These are phyloP conservation scores for Amanita polypyramis DNA, from an alignment of 768 basidiomycete species.

Conservation along the genomic window DNA sequence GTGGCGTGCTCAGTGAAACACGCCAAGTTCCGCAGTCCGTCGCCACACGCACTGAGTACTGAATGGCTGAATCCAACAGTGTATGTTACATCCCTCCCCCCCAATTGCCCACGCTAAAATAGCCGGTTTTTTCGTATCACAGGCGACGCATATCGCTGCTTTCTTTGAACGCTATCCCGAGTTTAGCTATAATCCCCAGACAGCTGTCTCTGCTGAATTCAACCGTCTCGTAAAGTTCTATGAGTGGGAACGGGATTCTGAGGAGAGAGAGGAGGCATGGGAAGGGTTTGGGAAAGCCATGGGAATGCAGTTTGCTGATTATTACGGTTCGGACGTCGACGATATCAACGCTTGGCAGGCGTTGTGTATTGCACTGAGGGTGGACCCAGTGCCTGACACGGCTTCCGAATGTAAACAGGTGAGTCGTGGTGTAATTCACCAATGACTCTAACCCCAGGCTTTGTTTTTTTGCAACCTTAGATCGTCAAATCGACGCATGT, in stretches of 20 bases:
- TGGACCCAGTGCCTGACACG: conserved; percentile 1
- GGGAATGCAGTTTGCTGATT: background rate
- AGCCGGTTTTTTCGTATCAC: no score
- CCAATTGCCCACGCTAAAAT: no score
- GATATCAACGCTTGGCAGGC: conserved; percentile 1
- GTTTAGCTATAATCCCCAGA: background rate
- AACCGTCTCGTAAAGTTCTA: background rate
- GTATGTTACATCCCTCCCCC: no score
- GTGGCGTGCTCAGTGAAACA: no score
- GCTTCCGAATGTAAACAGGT: background rate
- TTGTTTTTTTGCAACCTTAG: no score
- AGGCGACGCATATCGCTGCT: background rate
- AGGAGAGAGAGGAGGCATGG: background rate
- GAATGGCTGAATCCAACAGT: no score
- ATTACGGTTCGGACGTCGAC: background rate
- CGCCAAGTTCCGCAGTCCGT: no score
- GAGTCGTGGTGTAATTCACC: no score
- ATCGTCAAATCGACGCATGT: conserved; percentile 4
- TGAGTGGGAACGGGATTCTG: background rate
- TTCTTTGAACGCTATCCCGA: background rate
- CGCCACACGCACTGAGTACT: no score
- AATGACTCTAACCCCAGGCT: no score
- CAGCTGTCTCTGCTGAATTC: background rate
- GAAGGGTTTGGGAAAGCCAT: background rate
- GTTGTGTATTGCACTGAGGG: background rate